Evolutionary conservation across 2,329 filamentous ascomycete species (phyloP).

Genomic region (Aspergillus neotritici): DNA sequence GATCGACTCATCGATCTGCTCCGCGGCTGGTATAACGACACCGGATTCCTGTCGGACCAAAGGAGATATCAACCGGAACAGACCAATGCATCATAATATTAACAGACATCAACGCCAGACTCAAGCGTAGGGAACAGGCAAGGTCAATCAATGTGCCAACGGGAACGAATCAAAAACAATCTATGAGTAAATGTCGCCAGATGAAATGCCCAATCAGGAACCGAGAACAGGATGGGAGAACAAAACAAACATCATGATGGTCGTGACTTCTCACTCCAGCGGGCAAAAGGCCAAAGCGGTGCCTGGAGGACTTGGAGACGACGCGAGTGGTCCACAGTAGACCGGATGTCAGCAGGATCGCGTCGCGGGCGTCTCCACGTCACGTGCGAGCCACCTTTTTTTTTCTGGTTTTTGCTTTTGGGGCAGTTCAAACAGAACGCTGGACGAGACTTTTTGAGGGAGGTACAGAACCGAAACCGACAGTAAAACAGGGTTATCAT

Average conservation of each 20-base stretch:
- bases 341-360: too few species aligned
- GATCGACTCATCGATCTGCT: too few species aligned
- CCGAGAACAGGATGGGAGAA: slow-evolving; percentile 24
- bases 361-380: slow-evolving; percentile 25
- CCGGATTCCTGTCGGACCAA: too few species aligned
- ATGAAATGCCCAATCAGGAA: slow-evolving; percentile 33
- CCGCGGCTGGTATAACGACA: too few species aligned
- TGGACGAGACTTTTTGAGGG: slow-evolving; percentile 30
- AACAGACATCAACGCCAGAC: slow-evolving; percentile 26
- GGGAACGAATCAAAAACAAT: slow-evolving; percentile 28
- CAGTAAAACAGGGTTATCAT: slow-evolving; percentile 25
- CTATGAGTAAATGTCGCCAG: slow-evolving; percentile 36
- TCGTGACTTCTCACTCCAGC: slow-evolving; percentile 29
- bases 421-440: slow-evolving; percentile 24
- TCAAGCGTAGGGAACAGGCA: slow-evolving; percentile 10
- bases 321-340: too few species aligned
- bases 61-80: slow-evolving; percentile 16
- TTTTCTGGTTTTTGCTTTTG: slow-evolving; percentile 30
- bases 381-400: slow-evolving; percentile 23
- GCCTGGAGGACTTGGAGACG: slow-evolving; percentile 2
- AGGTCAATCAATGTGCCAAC: slow-evolving; percentile 29
- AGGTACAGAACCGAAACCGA: slow-evolving; percentile 30
- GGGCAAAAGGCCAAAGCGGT: slow-evolving; percentile 11
- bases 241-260: slow-evolving; percentile 36
- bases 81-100: slow-evolving; percentile 22